Conservation (phyloP, 495 filamentous ascomycete species). For the Lichenothelia convexa region DNA sequence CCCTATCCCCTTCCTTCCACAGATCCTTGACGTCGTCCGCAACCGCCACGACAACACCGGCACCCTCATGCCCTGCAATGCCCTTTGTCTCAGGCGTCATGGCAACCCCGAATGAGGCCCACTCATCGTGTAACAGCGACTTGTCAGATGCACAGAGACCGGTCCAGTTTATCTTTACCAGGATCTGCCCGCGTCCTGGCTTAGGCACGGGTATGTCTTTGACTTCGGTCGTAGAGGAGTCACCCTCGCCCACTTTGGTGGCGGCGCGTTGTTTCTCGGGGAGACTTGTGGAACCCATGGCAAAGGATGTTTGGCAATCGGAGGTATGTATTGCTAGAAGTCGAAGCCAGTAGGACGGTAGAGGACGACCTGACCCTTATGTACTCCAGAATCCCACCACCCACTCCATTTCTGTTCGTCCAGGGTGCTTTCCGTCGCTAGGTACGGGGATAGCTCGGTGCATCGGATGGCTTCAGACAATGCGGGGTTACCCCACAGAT, state of each 20-base stretch:
- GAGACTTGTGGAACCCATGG: slow-evolving; percentile 4
- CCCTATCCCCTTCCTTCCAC: slow-evolving; percentile 15
- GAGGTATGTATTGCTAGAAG: too few relatives aligned
- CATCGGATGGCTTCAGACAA: too few relatives aligned
- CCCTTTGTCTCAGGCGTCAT: slow-evolving; percentile 9
- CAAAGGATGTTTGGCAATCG: too few relatives aligned
- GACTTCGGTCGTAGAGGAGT: slow-evolving; percentile 6
- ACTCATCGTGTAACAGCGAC: slow-evolving; percentile 14
- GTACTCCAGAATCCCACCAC: too few relatives aligned
- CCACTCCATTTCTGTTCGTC: too few relatives aligned
- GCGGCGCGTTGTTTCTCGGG: slow-evolving; percentile 8
- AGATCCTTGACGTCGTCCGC: slow-evolving; percentile 8
- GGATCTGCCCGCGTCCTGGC: slow-evolving; percentile 8
- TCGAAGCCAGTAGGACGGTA: too few relatives aligned
- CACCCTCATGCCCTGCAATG: slow-evolving; percentile 21
- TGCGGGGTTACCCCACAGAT: too few relatives aligned
- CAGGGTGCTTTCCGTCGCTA: too few relatives aligned
- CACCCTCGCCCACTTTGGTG: slow-evolving; percentile 7
- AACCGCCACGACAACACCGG: slow-evolving; percentile 16
- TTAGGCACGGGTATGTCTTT: slow-evolving; percentile 2
- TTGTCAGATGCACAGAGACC: slow-evolving; percentile 17
- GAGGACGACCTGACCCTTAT: too few relatives aligned
- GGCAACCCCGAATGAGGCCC: slow-evolving; percentile 9
- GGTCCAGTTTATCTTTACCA: slow-evolving; percentile 12
- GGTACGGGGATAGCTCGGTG: too few relatives aligned